Evolutionary conservation across 2,329 filamentous ascomycete genomes (phyloP), one percentile per base, ranked within the genome.

Genomic region (Microcyclosporella mali): DNA sequence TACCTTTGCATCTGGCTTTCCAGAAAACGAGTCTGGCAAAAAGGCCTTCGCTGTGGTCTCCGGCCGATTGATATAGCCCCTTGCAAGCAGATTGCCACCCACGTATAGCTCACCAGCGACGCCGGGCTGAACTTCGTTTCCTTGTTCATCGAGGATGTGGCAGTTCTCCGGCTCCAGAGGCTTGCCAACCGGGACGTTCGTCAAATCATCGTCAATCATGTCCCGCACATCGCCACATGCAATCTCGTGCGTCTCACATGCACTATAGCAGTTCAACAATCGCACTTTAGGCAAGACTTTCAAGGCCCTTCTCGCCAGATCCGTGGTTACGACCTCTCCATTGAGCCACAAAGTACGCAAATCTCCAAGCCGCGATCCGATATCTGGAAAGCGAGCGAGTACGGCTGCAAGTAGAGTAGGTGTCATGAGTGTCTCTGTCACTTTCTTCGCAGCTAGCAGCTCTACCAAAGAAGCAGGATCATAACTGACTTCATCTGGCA

Each of bases 391-490:
- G 33, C 84, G 75, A 1, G 83, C 74, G 14, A 90, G 73, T 2
- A 88, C 79, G 2, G 85, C 84, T 18, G 85, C 81, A 34, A 90
- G 71, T 11, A 90, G 73, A 0, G 85, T 89, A 0, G 85, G 85
- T 0, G 85, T 89, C 83, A 89, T 89, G 40, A 90, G 73, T 12
- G 85, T 89, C 60, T 90, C 85, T 12, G 84, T 88, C 55, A 88
- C 78, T 42, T 72, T 70, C 58, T 81, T 80, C 12, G 74, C 67
- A 0, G 78, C 69, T 9, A 90, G 75, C 17, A 88, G 67, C 48
- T 86, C 81, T 18, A 88, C 82, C 18, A 90, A 75, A 36, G 81
- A 77, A 27, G 79, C 76, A 0, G 85, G 85, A 51, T 90, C 85
- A 56, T 88, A 89, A 65, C 84, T 88, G 28, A 74, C 76, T 53